phyloP scores from a whole-genome alignment of 1,139 yeast species.

The Scheffersomyces stambukii region DNA sequence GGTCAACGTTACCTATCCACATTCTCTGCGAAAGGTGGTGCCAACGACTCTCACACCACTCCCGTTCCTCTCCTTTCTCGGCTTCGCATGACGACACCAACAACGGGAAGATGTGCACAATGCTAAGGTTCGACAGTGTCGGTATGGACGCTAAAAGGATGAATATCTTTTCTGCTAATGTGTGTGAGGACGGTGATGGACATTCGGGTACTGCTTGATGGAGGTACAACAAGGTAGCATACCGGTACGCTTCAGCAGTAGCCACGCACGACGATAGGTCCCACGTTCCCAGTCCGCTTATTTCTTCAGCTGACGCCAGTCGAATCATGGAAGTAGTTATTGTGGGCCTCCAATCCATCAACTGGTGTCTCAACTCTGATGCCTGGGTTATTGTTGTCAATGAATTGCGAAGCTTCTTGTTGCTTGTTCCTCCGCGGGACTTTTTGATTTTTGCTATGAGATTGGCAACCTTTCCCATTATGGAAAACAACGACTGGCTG shows the following conservation, averaged over 20 bases:
- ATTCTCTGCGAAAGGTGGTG: constrained; percentile 45
- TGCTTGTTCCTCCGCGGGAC: constrained; percentile 11
- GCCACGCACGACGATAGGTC: constrained; percentile 59
- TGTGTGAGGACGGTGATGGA: constrained; percentile 52
- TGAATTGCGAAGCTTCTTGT: constrained; percentile 25
- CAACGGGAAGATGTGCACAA: constrained; percentile 61
- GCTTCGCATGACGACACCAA: constrained; percentile 66
- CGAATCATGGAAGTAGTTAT: constrained; percentile 33
- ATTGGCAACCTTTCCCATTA: constrained; percentile 60
- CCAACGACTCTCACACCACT: constrained; percentile 64
- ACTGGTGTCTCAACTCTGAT: constrained; percentile 48
- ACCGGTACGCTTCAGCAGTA: constrained; percentile 66
- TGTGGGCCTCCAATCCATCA: constrained; percentile 54
- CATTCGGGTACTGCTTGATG: constrained; percentile 72
- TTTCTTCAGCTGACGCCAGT: constrained; percentile 11
- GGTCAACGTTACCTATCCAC: constrained; percentile 64
- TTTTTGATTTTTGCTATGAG: constrained; percentile 48
- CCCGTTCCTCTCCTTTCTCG: constrained; percentile 51
- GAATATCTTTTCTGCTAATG: constrained; percentile 56
- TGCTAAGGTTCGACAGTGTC: constrained; percentile 49
- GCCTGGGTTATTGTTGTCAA: constrained; percentile 50
- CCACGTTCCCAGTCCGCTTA: constrained; percentile 26
- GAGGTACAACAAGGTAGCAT: constrained; percentile 52
- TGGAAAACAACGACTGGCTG: constrained; percentile 58
- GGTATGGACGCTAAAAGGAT: constrained; percentile 62